A percentile compares a stretch with the other conserved stretches of the same genome.
phyloP scores from a whole-genome alignment of 2,329 filamentous ascomycete species.

The Stagonosporopsis cucurbitacearum region DNA sequence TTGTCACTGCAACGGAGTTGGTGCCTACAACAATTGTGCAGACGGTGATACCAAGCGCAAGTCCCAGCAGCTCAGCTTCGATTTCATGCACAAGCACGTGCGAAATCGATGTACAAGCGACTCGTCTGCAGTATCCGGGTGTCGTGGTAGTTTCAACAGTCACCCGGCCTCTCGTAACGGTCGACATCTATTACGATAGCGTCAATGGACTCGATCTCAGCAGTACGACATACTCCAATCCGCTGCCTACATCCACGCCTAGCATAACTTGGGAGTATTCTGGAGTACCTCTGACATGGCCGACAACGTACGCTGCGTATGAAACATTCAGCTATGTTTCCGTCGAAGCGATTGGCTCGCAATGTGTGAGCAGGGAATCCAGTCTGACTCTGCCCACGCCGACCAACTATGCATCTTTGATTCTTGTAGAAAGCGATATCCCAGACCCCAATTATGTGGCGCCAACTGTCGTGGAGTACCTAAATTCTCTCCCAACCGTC shows the following conservation, averaged over 20 bases:
- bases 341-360: slow-evolving; percentile 28
- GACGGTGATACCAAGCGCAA: slow-evolving; percentile 27
- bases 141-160: slow-evolving; percentile 27
- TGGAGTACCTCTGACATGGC: slow-evolving; percentile 38
- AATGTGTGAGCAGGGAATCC: slow-evolving; percentile 27
- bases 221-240: slow-evolving; percentile 20
- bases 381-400: slow-evolving; percentile 34
- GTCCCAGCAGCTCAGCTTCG: slow-evolving; percentile 21
- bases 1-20: slow-evolving; percentile 26
- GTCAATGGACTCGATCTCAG: slow-evolving; percentile 19
- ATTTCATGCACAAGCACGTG: slow-evolving; percentile 37
- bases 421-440: slow-evolving; percentile 30
- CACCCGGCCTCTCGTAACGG: slow-evolving; percentile 25
- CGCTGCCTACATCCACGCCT: slow-evolving; percentile 20
- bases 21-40: slow-evolving; percentile 32
- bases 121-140: slow-evolving; percentile 37
- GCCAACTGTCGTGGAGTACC: slow-evolving; percentile 37
- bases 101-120: slow-evolving; percentile 43
- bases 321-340: slow-evolving; percentile 37
- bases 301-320: slow-evolving; percentile 43
- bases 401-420: slow-evolving; percentile 35
- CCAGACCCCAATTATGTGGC: slow-evolving; percentile 32
- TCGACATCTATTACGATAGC: slow-evolving; percentile 34
- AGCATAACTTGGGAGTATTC: slow-evolving; percentile 39
- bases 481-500: slow-evolving; percentile 41